These are phyloP conservation scores for Candida methanosorbosa DNA, from an alignment of 805 yeast genomes.

Conservation along the genomic window DNA sequence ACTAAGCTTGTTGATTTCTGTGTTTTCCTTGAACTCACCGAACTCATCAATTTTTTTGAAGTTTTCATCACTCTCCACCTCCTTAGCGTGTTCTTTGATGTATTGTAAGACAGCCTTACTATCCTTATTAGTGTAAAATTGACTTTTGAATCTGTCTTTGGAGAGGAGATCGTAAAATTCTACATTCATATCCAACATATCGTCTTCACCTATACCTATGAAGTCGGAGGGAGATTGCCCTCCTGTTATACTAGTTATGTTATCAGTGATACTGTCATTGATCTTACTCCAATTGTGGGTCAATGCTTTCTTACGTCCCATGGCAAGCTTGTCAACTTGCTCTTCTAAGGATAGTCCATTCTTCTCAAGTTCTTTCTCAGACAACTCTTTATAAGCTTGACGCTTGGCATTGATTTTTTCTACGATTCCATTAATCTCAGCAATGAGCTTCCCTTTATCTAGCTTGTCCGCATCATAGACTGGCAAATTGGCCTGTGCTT, in stretches of 20 bases:
- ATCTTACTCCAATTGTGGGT: constrained; percentile 36
- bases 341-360: constrained; percentile 3
- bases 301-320: constrained; percentile 14
- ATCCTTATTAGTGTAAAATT: constrained; percentile 3
- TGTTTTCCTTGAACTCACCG: constrained; percentile 9
- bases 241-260: constrained; percentile 3
- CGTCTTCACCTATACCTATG: constrained; percentile 32
- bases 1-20: constrained; percentile 11
- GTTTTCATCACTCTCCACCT: constrained; percentile 9
- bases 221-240: constrained; percentile 12
- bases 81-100: constrained; percentile 5
- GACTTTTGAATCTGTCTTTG: constrained; percentile 5
- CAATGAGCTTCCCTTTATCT: constrained; percentile 24
- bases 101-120: constrained; percentile 8
- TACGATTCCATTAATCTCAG: constrained; percentile 33
- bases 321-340: constrained; percentile 15
- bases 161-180: constrained; percentile 12
- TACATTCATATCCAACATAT: constrained; percentile 35
- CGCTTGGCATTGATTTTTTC: constrained; percentile 29
- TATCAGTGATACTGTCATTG: constrained; percentile 22
- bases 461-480: constrained; percentile 12
- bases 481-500: not conserved
- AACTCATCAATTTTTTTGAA: constrained; percentile 14
- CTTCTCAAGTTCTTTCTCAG: constrained; percentile 8
- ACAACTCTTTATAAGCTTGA: constrained; percentile 26